Conservation (phyloP, 1,284 basidiomycete genomes). For the Agroathelia rolfsii region DNA sequence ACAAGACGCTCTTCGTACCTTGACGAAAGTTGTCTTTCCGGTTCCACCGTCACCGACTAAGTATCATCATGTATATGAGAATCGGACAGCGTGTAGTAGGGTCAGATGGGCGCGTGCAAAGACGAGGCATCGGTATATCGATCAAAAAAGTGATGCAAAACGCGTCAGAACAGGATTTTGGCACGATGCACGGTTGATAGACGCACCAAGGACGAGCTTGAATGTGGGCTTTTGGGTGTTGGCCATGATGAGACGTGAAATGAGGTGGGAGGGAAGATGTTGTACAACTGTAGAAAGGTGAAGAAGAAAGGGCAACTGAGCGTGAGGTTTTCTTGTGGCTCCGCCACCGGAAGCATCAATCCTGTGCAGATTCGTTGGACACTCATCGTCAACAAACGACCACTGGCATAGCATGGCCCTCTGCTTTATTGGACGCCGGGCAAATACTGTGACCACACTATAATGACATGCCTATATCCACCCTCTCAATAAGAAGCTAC, state of each 20-base stretch:
- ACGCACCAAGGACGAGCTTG: constrained; percentile 95
- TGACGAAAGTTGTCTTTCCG: constrained; percentile 97
- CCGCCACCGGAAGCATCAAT: too few species aligned
- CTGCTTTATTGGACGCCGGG: too few species aligned
- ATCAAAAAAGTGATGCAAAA: constrained; percentile 15
- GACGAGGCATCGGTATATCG: constrained; percentile 14
- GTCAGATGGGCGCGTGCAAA: constrained; percentile 13
- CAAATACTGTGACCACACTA: too few species aligned
- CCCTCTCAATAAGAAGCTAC: too few species aligned
- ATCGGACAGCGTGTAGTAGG: constrained; percentile 19
- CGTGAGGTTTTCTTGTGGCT: too few species aligned
- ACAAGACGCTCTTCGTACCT: constrained; percentile 44
- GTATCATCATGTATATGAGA: constrained; percentile 16
- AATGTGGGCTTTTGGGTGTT: constrained; percentile 64
- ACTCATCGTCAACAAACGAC: too few species aligned
- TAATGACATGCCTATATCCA: too few species aligned
- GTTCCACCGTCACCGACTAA: constrained; percentile 96
- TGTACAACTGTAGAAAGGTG: too few species aligned
- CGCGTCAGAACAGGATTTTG: constrained; percentile 20
- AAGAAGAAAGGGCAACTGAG: too few species aligned
- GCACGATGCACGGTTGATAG: constrained; percentile 5
- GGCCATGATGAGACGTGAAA: constrained; percentile 37
- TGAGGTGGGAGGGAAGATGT: too few species aligned
- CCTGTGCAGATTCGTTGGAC: too few species aligned
- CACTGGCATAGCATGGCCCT: too few species aligned